Evolutionary conservation across 345 rosid species (phyloP), one percentile per base, ranked within the genome.

Genomic region (Trapa incisa): DNA sequence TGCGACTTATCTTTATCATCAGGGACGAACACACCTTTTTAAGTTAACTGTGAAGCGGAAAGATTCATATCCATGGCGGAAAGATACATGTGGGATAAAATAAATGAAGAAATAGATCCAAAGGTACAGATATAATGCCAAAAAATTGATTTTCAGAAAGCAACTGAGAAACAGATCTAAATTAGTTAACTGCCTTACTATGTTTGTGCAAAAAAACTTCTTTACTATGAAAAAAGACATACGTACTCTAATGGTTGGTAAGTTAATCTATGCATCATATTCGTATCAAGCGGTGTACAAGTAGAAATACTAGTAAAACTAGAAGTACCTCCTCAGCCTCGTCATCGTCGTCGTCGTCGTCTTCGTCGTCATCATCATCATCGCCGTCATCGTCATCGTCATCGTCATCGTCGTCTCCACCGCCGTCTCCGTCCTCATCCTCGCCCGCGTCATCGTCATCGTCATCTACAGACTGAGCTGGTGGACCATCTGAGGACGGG

Each of bases 381-480:
- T 73, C 76, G 13, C 37, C 72, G 36, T 69, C 72, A 22, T 65
- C 76, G 2, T 58, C 75, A 0, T 38, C 76, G 12, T 57, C 71
- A 1, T 68, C 76, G 15, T 52, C 76, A 1, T 54, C 76, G 0
- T 54, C 76, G 50, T 68, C 76, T 15, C 64, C 76, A 16, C 58
- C 71, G 8, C 39, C 70, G 17, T 48, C 70, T 1, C 63, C 75
- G 0, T 67, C 75, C 6, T 62, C 72, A 0, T 62, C 72, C 1
- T 64, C 72, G 17, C 35, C 63, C 0, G 8, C 37, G 0, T 32
- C 63, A 1, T 8, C 37, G 14, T 69, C 72, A 11, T 69, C 72
- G n/a, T 10, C 72, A 11, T 60, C 57, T 1, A 57, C 74, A 29
- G 74, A 7, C 66, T 70, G 68, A 29, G 68, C 48, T 15, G 68